A percentile compares a stretch with the other conserved stretches of the same genome.
Evolutionary conservation across 2,329 filamentous ascomycete species (phyloP).

Genomic region (Akanthomyces muscarius): DNA sequence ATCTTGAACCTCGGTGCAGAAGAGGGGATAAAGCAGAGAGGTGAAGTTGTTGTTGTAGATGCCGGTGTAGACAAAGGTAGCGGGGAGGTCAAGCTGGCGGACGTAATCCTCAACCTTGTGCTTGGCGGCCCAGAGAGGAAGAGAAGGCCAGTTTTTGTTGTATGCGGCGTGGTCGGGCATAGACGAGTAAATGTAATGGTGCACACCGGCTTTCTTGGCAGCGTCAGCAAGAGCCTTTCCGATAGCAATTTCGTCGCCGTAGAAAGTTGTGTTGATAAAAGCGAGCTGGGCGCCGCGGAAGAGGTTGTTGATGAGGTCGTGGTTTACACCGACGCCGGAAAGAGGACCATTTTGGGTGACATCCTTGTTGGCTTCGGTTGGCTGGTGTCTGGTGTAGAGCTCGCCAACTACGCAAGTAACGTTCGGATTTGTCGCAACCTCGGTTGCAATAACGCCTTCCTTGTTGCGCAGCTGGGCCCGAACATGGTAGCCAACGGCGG

Average conservation of each 20-base stretch:
- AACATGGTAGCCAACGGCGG: constrained; percentile 89
- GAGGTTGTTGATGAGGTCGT: constrained; percentile 67
- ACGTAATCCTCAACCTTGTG: constrained; percentile 91
- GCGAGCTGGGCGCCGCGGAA: constrained; percentile 83
- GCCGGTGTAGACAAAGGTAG: constrained; percentile 92
- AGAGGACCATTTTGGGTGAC: constrained; percentile 67
- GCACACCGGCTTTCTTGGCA: constrained; percentile 76
- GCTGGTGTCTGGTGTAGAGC: constrained; percentile 54
- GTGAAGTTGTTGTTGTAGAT: constrained; percentile 99
- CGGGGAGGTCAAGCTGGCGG: constrained; percentile 72
- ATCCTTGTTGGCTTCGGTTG: constrained; percentile 49
- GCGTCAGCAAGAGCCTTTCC: constrained; percentile 85
- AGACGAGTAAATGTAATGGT: constrained; percentile 93
- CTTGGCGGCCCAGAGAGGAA: constrained; percentile 90
- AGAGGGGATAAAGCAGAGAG: constrained; percentile 83
- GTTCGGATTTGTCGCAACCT: constrained; percentile 77
- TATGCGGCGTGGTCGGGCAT: constrained; percentile 93
- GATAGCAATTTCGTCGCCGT: constrained; percentile 89
- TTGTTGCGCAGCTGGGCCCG: constrained; percentile 86
- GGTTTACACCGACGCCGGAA: constrained; percentile 63
- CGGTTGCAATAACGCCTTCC: constrained; percentile 82
- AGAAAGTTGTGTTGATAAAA: constrained; percentile 97
- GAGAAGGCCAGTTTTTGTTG: constrained; percentile 69
- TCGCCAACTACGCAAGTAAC: constrained; percentile 63
- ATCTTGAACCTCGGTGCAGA: constrained; percentile 84